These are phyloP conservation scores for Bothriochloa decipiens DNA, from an alignment of 176 grass and related monocot species.

Conservation along the genomic window DNA sequence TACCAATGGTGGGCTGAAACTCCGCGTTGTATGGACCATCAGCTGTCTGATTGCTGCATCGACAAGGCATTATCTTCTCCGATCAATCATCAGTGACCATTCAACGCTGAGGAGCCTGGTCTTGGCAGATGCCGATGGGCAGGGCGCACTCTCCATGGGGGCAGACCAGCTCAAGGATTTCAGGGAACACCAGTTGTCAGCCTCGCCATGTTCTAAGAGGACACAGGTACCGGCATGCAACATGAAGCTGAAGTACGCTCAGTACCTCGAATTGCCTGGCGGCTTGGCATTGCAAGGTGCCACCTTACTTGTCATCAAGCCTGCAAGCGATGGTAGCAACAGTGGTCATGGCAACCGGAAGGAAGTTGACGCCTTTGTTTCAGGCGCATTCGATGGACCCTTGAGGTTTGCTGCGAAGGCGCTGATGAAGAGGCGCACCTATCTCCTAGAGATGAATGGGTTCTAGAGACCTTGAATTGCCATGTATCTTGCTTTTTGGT, in stretches of 20 bases:
- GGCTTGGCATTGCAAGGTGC: conserved; percentile 74
- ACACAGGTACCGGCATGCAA: conserved; percentile 84
- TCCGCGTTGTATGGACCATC: conserved; percentile 93
- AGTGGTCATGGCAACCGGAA: conserved; percentile 45
- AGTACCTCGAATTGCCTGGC: conserved; percentile 69
- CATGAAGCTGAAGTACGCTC: conserved; percentile 81
- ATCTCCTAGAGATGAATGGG: conserved; percentile 94
- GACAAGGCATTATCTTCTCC: conserved; percentile 82
- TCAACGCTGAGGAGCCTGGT: conserved; percentile 71
- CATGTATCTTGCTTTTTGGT: neutral
- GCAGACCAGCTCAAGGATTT: conserved; percentile 78
- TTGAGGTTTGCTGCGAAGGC: conserved; percentile 61
- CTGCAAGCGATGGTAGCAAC: conserved; percentile 39
- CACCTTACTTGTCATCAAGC: conserved; percentile 72
- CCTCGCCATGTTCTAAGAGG: conserved; percentile 69
- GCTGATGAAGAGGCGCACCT: conserved; percentile 78
- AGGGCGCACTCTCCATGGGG: conserved; percentile 75
- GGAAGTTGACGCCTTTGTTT: conserved; percentile 69
- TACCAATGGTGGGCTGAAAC: conserved; percentile 83
- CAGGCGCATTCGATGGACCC: conserved; percentile 70
- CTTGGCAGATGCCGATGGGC: conserved; percentile 67
- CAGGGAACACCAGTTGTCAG: conserved; percentile 60
- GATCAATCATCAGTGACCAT: conserved; percentile 76
- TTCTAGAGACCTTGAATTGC: conserved; percentile 51
- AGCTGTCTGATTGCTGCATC: conserved; percentile 86